Evolutionary conservation across 2,329 filamentous ascomycete species (phyloP).

Genomic region (Colletotrichum euphorbiae): DNA sequence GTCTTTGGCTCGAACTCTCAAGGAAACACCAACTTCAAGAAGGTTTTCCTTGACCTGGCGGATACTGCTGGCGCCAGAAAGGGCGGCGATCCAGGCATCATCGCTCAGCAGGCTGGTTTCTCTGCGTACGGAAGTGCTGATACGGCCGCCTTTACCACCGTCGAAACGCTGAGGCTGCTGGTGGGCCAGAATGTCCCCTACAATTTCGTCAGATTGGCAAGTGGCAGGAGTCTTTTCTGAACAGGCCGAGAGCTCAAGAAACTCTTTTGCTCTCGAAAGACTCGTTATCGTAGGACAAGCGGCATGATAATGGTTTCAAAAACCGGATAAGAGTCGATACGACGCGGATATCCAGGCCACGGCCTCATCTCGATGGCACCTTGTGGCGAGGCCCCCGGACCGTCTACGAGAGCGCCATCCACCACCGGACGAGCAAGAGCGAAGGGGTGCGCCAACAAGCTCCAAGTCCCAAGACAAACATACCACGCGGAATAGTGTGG

Average conservation of each 20-base stretch:
- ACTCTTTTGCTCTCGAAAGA: background rate
- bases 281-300: background rate
- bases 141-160: conserved; percentile 85
- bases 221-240: conserved; percentile 63
- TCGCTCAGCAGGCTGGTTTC: conserved; percentile 82
- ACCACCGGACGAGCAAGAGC: background rate
- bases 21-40: conserved; percentile 57
- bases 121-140: conserved; percentile 83
- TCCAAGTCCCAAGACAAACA: background rate
- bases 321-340: background rate
- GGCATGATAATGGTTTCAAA: background rate
- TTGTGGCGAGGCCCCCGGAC: background rate
- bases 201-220: conserved; percentile 84
- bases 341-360: background rate
- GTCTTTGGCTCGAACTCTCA: conserved; percentile 68
- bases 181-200: conserved; percentile 90
- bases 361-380: conserved; percentile 3
- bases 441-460: conserved; percentile 1
- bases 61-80: conserved; percentile 70
- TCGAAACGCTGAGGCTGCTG: conserved; percentile 81
- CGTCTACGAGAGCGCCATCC: background rate
- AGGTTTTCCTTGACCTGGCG: conserved; percentile 85
- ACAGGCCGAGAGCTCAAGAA: background rate
- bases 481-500: conserved; percentile 10
- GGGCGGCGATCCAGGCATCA: conserved; percentile 73